phyloP scores from a whole-genome alignment of 2,329 filamentous ascomycete genomes.

The Lojkania enalia region DNA sequence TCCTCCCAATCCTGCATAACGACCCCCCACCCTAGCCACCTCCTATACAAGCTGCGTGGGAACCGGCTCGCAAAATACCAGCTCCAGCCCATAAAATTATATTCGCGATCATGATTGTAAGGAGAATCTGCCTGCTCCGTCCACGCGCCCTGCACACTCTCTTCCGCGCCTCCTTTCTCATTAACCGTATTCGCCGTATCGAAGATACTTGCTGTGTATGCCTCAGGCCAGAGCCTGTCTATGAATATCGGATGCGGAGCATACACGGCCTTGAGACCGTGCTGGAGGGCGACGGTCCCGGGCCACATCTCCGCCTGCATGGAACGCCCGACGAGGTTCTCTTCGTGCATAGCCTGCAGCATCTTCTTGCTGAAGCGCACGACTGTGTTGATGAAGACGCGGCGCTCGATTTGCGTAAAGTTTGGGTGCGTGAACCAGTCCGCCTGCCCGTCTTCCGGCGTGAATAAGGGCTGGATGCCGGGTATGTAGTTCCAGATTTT shows the following conservation, averaged over 20 bases:
- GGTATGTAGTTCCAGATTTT: conserved; percentile 56
- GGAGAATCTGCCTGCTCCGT: conserved; percentile 47
- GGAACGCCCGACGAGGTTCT: conserved; percentile 84
- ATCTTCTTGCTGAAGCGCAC: conserved; percentile 80
- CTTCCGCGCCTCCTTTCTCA: conserved; percentile 49
- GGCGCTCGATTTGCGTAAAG: conserved; percentile 62
- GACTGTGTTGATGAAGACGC: conserved; percentile 86
- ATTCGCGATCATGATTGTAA: conserved; percentile 70
- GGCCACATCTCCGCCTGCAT: conserved; percentile 99
- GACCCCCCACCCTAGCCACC: conserved; percentile 83
- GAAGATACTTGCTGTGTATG: conserved; percentile 75
- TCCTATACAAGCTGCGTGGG: conserved; percentile 75
- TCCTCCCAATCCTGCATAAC: conserved; percentile 78
- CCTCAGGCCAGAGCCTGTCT: conserved; percentile 81
- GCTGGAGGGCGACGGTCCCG: conserved; percentile 81
- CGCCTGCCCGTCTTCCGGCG: conserved; percentile 72
- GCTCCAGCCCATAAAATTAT: conserved; percentile 82
- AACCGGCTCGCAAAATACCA: conserved; percentile 94
- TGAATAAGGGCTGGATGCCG: conserved; percentile 75
- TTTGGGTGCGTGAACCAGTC: conserved; percentile 57
- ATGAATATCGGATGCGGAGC: conserved; percentile 87
- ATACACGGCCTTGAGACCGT: conserved; percentile 90
- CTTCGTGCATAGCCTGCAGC: conserved; percentile 84
- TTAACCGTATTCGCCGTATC: conserved; percentile 58
- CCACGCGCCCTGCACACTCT: conserved; percentile 62